Percentiles rank a stretch among this genome's conserved stretches.
Evolutionary conservation across 352 stramenopile species (phyloP).

Genomic region (Phytophthora rubi): DNA sequence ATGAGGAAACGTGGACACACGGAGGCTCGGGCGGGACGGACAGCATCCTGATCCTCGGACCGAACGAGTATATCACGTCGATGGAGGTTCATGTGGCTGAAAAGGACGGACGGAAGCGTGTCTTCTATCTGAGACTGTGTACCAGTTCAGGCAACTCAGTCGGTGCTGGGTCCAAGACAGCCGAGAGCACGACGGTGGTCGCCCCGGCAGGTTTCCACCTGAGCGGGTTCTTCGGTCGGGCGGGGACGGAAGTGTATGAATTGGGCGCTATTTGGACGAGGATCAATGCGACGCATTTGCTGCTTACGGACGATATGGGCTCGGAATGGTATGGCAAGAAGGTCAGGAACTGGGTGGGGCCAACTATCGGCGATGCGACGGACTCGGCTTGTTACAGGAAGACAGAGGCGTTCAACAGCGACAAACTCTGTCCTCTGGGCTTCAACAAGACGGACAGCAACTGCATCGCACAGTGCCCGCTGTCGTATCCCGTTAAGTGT

Average conservation of each 20-base stretch:
- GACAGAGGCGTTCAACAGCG: conserved; percentile 31
- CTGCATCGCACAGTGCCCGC: conserved; percentile 65
- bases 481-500: conserved; percentile 61
- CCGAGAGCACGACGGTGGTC: conserved; percentile 12
- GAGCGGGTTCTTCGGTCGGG: conserved; percentile 26
- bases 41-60: conserved; percentile 17
- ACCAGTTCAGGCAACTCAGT: conserved; percentile 29
- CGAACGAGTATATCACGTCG: conserved; percentile 23
- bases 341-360: conserved; percentile 31
- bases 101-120: conserved; percentile 17
- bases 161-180: conserved; percentile 12
- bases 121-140: conserved; percentile 21
- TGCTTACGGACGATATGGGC: conserved; percentile 28
- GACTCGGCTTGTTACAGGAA: conserved; percentile 57
- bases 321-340: conserved; percentile 32
- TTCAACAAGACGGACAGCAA: conserved; percentile 52
- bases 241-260: conserved; percentile 19
- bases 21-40: conserved; percentile 27
- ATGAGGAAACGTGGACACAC: conserved; percentile 23
- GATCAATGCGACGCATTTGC: conserved; percentile 23
- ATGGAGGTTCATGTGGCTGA: conserved; percentile 30
- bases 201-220: conserved; percentile 28
- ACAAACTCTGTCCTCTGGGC: conserved; percentile 22
- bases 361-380: conserved; percentile 9
- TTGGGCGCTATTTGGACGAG: conserved; percentile 28